phyloP scores from a whole-genome alignment of 2,329 filamentous ascomycete species.

The Monosporascus sp. region DNA sequence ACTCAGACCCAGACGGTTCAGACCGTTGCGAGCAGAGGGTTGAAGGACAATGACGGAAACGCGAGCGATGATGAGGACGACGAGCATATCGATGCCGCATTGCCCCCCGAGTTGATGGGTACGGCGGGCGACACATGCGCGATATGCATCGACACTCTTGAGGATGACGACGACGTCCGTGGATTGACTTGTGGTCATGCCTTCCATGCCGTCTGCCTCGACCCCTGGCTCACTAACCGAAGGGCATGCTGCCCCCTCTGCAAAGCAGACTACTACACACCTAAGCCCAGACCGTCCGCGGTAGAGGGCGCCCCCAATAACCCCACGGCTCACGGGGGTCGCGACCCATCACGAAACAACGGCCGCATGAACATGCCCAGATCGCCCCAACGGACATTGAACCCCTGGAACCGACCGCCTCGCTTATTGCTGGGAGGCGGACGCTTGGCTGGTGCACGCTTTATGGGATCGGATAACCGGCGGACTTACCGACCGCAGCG shows the following conservation, averaged over 20 bases:
- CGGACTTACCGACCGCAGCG: slow-evolving; percentile 9
- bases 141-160: slow-evolving; percentile 90
- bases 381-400: slow-evolving; percentile 33
- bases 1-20: slow-evolving; percentile 15
- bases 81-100: slow-evolving; percentile 74
- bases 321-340: slow-evolving; percentile 18
- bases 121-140: slow-evolving; percentile 89
- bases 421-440: slow-evolving; percentile 12
- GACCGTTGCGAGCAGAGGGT: slow-evolving; percentile 14
- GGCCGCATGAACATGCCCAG: slow-evolving; percentile 44
- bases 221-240: slow-evolving; percentile 92
- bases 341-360: slow-evolving; percentile 32
- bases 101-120: slow-evolving; percentile 74
- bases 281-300: slow-evolving; percentile 68
- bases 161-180: slow-evolving; percentile 92
- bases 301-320: slow-evolving; percentile 34
- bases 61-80: slow-evolving; percentile 59
- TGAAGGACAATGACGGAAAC: slow-evolving; percentile 21
- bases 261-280: slow-evolving; percentile 96
- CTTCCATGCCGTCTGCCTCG: slow-evolving; percentile 92
- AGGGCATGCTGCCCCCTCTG: slow-evolving; percentile 95
- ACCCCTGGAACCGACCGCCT: slow-evolving; percentile 27
- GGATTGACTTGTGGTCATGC: slow-evolving; percentile 95
- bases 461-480: slow-evolving; percentile 6
- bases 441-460: slow-evolving; percentile 15